Base-by-base conservation (phyloP, 2,329 filamentous ascomycete genomes). In the Phialophora chinensis region DNA sequence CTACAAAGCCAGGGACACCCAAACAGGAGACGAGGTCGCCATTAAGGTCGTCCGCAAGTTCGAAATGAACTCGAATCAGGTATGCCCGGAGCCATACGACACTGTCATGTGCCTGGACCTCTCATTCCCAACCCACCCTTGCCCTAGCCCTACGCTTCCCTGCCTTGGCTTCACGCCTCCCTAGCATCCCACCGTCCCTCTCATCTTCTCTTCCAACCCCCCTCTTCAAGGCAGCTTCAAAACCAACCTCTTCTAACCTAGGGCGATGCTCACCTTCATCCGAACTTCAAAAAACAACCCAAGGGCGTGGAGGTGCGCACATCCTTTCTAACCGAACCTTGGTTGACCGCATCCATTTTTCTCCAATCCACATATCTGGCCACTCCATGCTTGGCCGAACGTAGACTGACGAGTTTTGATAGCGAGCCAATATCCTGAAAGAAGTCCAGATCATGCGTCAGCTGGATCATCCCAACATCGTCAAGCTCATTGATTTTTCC, bases 11-110 rank as follows among this genome's bases (percentile, higher is more conserved):
- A 87, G 85, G 72, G 95, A 99, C 77, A 84, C 79, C 54, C 84
- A 89, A 69, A 86, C 87, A 69, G 88, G 87, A 72, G 67, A 69
- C 38, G 90, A 98, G 77, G 93, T 95, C 38, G 95, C 94, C 73
- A 98, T 99, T 85, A 99, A 99, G 80, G 95, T 99, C 60, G 95
- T 99, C 71, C 91, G 95, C 76, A 98, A 98, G 82, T 98, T 92
- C 78, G 95, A 99, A 81, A 97, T 99, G 92, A 98, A 97, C 82
- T 93, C 90, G 72, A 93, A 90, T 84, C 95, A 98, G 92, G 95
- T 99, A 87, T 87, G 93, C 76, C 75, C 70, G 75, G 71, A 72
- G 73, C 72, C 66, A 42, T 65, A 71, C 55, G 31, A 69, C 66
- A 68, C 67, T 67, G 67, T 69, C 42, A 61, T 61, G 54, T 50